Evolutionary conservation across 2,329 filamentous ascomycete genomes (phyloP).

Genomic region (Huntiella moniliformis): DNA sequence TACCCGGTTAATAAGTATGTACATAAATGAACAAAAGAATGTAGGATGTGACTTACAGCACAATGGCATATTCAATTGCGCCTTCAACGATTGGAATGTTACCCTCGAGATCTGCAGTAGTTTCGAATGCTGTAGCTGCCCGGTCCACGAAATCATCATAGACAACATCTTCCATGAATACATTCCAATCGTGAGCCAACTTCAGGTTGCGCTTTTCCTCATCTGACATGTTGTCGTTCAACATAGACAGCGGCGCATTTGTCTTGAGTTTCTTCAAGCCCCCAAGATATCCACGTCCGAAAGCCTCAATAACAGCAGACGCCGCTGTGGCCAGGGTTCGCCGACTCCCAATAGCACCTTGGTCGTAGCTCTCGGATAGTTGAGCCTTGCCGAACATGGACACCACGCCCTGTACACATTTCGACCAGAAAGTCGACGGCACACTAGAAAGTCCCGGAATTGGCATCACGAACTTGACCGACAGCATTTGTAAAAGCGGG

Average conservation of each 20-base stretch:
- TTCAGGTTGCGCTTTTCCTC: conserved; percentile 28
- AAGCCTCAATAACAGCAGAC: conserved; percentile 49
- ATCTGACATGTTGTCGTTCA: conserved; percentile 35
- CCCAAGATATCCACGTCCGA: conserved; percentile 46
- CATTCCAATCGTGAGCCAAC: conserved; percentile 44
- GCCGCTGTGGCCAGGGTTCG: conserved; percentile 58
- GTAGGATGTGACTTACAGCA: conserved; percentile 36
- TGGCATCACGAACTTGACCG: conserved; percentile 36
- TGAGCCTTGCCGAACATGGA: conserved; percentile 45
- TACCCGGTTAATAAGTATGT: neutral
- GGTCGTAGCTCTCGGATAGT: conserved; percentile 67
- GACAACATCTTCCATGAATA: conserved; percentile 45
- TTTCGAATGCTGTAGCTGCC: conserved; percentile 40
- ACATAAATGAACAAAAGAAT: neutral
- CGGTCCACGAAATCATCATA: conserved; percentile 50
- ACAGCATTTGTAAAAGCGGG: conserved; percentile 48
- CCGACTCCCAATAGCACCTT: conserved; percentile 52
- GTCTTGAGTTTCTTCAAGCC: conserved; percentile 26
- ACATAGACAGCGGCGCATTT: conserved; percentile 12
- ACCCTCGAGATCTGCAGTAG: conserved; percentile 43
- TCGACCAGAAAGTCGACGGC: conserved; percentile 43
- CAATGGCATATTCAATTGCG: conserved; percentile 44
- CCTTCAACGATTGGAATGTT: conserved; percentile 44
- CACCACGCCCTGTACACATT: conserved; percentile 40
- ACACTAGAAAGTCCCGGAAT: conserved; percentile 49